phyloP scores from a whole-genome alignment of 2,329 filamentous ascomycete species.

The Aspergillus intermedius region DNA sequence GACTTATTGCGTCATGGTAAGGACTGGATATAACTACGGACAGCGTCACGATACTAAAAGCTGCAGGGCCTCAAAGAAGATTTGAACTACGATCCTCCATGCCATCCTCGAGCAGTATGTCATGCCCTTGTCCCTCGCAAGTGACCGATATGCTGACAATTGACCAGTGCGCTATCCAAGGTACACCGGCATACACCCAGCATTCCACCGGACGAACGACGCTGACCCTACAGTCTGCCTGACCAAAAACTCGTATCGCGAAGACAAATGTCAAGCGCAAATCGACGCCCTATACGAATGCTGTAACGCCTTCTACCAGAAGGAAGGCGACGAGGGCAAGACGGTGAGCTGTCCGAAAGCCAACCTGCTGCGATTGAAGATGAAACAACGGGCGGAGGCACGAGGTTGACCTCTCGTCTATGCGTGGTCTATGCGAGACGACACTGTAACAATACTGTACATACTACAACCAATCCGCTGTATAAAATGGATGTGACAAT shows the following conservation, averaged over 20 bases:
- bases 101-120: conserved; percentile 75
- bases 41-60: conserved; percentile 3
- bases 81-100: conserved; percentile 67
- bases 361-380: conserved; percentile 70
- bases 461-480: not conserved
- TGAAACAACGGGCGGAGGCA: conserved; percentile 60
- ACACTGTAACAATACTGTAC: conserved; percentile 2
- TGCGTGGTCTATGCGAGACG: not conserved
- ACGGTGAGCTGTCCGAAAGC: conserved; percentile 83
- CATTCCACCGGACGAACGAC: not conserved
- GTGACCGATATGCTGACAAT: conserved; percentile 9
- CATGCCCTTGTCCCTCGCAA: not conserved
- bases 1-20: conserved; percentile 25
- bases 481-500: conserved; percentile 36
- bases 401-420: conserved; percentile 23
- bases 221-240: conserved; percentile 61
- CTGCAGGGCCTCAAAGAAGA: conserved; percentile 56
- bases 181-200: conserved; percentile 42
- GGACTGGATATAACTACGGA: conserved; percentile 3
- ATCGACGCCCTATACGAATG: conserved; percentile 89
- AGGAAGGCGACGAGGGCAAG: conserved; percentile 67
- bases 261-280: conserved; percentile 70
- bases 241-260: conserved; percentile 74
- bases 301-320: conserved; percentile 80
- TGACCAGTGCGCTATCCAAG: conserved; percentile 77